Percentiles rank a stretch among this genome's conserved stretches.
Conservation (phyloP, 129 eudicot species). For the Dittrichia graveolens region DNA sequence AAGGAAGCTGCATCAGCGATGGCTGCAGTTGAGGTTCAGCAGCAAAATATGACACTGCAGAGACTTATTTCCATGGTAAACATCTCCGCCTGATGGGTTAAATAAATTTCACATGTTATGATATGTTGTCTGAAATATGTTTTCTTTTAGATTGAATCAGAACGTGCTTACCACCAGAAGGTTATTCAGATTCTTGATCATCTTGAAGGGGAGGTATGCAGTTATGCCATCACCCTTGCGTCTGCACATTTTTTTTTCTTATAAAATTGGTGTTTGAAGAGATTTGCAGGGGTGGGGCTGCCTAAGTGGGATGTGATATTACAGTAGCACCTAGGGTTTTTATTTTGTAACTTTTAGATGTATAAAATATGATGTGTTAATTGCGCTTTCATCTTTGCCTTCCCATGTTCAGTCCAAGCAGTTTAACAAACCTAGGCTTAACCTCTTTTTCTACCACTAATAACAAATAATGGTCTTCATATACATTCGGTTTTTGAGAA, state of each 20-base stretch:
- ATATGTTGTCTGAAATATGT: constrained; percentile 19
- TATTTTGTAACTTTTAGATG: no score
- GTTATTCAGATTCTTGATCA: constrained; percentile 86
- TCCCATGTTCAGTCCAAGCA: not conserved
- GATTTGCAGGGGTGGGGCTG: not conserved
- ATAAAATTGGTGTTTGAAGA: not conserved
- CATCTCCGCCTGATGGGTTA: constrained; percentile 5
- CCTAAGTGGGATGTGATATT: no score
- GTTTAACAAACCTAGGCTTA: constrained; percentile 6
- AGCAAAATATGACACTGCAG: constrained; percentile 86
- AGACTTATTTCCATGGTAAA: constrained; percentile 80
- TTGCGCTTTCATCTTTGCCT: not conserved
- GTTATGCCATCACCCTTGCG: constrained; percentile 10
- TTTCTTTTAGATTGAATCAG: constrained; percentile 75
- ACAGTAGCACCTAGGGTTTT: no score
- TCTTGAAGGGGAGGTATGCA: constrained; percentile 84
- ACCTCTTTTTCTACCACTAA: not conserved
- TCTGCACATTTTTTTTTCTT: constrained; percentile 1
- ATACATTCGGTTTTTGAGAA: not conserved
- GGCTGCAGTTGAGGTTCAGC: constrained; percentile 98
- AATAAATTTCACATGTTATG: constrained; percentile 11
- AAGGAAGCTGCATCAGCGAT: constrained; percentile 95
- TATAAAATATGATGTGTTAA: no score
- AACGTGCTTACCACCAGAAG: constrained; percentile 84
- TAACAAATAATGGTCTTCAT: not conserved